phyloP scores from a whole-genome alignment of 208 protist genomes.

The Crithidia expoeki region DNA sequence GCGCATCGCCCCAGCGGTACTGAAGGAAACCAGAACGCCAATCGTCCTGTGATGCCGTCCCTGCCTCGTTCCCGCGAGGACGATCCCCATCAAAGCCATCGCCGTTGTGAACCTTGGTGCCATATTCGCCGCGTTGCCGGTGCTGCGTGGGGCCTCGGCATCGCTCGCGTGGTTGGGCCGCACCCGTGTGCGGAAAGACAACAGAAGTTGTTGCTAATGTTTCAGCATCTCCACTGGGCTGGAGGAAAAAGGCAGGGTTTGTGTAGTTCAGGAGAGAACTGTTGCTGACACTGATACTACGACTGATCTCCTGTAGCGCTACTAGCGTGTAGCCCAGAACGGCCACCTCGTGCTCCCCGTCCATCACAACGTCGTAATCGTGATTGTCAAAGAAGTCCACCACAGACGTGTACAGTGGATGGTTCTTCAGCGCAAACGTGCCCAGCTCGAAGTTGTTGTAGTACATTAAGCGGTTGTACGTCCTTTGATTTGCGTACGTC shows the following conservation, averaged over 20 bases:
- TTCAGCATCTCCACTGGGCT: too few species aligned
- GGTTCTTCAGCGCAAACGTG: slow-evolving; percentile 14
- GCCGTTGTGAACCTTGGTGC: too few species aligned
- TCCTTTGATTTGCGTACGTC: not conserved
- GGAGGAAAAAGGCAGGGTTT: too few species aligned
- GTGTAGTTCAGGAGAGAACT: too few species aligned
- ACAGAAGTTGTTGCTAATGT: too few species aligned
- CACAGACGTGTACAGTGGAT: slow-evolving; percentile 22
- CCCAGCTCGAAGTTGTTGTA: slow-evolving; percentile 28
- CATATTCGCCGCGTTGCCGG: too few species aligned
- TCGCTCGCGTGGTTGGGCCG: not conserved
- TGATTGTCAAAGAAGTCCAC: slow-evolving; percentile 19
- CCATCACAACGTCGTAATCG: slow-evolving; percentile 13
- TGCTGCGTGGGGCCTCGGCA: not conserved
- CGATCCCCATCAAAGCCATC: too few species aligned
- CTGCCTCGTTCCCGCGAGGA: too few species aligned
- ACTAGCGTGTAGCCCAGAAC: not conserved
- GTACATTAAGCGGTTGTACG: slow-evolving; percentile 13
- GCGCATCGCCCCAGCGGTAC: slow-evolving; percentile 27
- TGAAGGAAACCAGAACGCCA: slow-evolving; percentile 20
- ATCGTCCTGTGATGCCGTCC: too few species aligned
- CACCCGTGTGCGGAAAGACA: too few species aligned
- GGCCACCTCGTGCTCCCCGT: slow-evolving; percentile 4
- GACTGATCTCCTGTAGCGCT: too few species aligned
- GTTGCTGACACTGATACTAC: too few species aligned